Percentiles rank a stretch among this genome's conserved stretches.
Conservation (phyloP, 306 rosid genomes). For the Delonix regia region DNA sequence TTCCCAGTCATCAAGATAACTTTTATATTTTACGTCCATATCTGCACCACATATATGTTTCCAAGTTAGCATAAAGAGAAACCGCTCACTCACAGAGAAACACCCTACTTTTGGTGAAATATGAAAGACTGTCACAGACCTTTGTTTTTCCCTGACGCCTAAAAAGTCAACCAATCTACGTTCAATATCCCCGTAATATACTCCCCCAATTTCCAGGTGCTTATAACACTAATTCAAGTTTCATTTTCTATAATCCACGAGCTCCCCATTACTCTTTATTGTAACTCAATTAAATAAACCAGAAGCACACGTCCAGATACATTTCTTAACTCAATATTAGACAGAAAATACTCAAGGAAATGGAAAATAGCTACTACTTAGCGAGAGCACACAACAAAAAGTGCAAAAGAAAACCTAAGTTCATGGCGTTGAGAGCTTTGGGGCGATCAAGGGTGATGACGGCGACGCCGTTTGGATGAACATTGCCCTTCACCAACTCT, state of each 20-base stretch:
- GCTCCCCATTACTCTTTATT: conserved; percentile 5
- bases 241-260: conserved; percentile 20
- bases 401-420: conserved; percentile 55
- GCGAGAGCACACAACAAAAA: not conserved
- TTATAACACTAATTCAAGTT: conserved; percentile 10
- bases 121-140: not conserved
- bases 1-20: conserved; percentile 91
- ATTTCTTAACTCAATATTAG: conserved; percentile 10
- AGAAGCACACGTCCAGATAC: not conserved
- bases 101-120: not conserved
- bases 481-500: conserved; percentile 74
- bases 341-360: not conserved
- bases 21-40: conserved; percentile 89
- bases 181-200: not conserved
- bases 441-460: conserved; percentile 94
- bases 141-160: not conserved
- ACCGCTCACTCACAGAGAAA: not conserved
- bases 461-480: conserved; percentile 87
- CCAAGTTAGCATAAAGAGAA: conserved; percentile 26
- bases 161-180: not conserved
- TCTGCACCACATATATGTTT: conserved; percentile 53
- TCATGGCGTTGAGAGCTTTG: conserved; percentile 99
- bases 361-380: not conserved
- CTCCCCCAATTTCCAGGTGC: not conserved
- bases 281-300: conserved; percentile 13